phyloP scores from a whole-genome alignment of 176 grass and related monocot genomes.

The Tuctoria greenei region DNA sequence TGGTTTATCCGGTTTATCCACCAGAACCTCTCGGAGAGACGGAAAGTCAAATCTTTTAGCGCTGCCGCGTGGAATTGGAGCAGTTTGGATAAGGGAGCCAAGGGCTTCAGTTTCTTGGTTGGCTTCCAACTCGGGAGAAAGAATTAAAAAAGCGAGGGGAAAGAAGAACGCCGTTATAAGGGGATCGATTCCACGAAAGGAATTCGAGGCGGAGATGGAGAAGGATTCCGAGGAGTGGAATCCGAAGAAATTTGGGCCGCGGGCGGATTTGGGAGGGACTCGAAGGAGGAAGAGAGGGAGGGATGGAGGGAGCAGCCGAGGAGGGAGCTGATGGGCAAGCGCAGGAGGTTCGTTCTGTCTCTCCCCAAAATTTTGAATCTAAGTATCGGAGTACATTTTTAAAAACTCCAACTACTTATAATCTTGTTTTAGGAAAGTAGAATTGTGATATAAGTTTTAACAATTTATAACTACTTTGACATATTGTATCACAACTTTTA shows the following conservation, averaged over 20 bases:
- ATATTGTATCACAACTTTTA: too few species aligned
- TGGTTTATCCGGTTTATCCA: constrained; percentile 26
- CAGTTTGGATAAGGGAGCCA: constrained; percentile 41
- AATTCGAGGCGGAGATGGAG: constrained; percentile 8
- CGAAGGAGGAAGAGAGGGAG: background rate
- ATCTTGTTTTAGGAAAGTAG: too few species aligned
- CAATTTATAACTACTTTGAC: too few species aligned
- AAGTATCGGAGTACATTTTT: too few species aligned
- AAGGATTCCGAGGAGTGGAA: constrained; percentile 14
- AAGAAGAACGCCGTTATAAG: background rate
- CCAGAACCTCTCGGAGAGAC: background rate
- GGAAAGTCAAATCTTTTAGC: constrained; percentile 9
- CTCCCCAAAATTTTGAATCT: constrained; percentile 41
- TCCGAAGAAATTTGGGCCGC: constrained; percentile 11
- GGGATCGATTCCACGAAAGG: constrained; percentile 26
- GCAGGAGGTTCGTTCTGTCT: constrained; percentile 42
- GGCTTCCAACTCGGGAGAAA: constrained; percentile 23
- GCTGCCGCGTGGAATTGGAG: constrained; percentile 12
- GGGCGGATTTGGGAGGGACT: constrained; percentile 29
- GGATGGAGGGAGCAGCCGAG: too few species aligned
- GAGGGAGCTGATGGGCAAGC: constrained; percentile 40
- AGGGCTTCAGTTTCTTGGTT: constrained; percentile 35
- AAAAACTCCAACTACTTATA: too few species aligned
- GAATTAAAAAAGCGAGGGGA: background rate
- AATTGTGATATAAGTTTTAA: too few species aligned